Conservation (phyloP, 345 rosid genomes). For the Cardamine resedifolia region DNA sequence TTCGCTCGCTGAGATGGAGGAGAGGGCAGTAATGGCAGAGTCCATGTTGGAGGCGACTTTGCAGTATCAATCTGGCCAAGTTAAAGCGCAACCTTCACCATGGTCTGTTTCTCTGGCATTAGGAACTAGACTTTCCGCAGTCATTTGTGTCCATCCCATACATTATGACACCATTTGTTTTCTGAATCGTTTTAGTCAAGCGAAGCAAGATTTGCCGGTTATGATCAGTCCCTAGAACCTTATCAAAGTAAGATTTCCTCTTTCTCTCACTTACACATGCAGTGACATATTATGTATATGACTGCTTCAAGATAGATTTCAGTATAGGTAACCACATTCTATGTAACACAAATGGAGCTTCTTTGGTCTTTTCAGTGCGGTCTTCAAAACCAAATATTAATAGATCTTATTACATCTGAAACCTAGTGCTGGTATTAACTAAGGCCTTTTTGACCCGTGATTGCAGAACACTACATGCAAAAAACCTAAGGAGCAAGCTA, state of each 20-base stretch:
- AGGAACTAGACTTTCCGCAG: background rate
- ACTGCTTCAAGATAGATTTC: background rate
- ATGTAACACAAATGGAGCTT: background rate
- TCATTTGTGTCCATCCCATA: background rate
- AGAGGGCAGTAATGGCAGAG: constrained; percentile 94
- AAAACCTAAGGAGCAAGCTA: constrained; percentile 41
- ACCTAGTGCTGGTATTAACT: background rate
- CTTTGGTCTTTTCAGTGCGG: background rate
- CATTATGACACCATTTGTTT: constrained; percentile 12
- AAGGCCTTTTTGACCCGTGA: background rate
- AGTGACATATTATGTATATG: constrained; percentile 1
- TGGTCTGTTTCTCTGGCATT: constrained; percentile 46
- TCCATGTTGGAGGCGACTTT: constrained; percentile 98
- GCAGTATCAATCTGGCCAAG: constrained; percentile 86
- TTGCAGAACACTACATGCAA: background rate
- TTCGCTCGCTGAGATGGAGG: constrained; percentile 87
- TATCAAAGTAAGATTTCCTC: constrained; percentile 45
- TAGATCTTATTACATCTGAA: background rate
- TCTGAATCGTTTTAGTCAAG: constrained; percentile 45
- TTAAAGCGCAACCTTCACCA: constrained; percentile 83
- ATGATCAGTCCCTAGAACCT: constrained; percentile 56
- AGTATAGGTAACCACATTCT: background rate
- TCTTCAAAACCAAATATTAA: background rate
- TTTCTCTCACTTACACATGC: background rate
- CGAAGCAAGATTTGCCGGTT: constrained; percentile 56